Percentiles rank a stretch among this genome's conserved stretches.
Evolutionary conservation across 1,284 basidiomycete species (phyloP).

Genomic region (Kalmanozyma brasiliensis): DNA sequence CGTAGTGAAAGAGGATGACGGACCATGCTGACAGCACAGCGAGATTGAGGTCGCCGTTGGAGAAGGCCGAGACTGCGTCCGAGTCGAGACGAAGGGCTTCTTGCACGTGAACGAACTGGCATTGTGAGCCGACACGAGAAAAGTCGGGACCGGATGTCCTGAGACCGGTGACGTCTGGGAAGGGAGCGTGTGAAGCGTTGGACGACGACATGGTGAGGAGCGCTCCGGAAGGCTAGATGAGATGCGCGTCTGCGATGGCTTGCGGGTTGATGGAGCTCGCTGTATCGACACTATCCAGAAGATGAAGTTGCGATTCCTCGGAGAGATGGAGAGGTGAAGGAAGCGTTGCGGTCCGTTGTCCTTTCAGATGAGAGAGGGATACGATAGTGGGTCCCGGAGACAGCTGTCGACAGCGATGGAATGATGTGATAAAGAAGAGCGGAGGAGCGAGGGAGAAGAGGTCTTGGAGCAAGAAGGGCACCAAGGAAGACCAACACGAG

Average conservation of each 20-base stretch:
- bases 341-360: too few relatives aligned
- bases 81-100: slow-evolving; percentile 13
- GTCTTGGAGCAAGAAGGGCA: not conserved
- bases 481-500: too few relatives aligned
- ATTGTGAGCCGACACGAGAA: slow-evolving; percentile 30
- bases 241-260: too few relatives aligned
- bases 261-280: too few relatives aligned
- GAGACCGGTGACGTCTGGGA: slow-evolving; percentile 63
- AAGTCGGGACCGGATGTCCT: slow-evolving; percentile 50
- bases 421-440: not conserved
- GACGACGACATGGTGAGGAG: slow-evolving; percentile 14
- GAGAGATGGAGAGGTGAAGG: too few relatives aligned
- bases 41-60: slow-evolving; percentile 22
- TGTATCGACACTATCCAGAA: too few relatives aligned
- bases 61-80: slow-evolving; percentile 5
- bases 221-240: too few relatives aligned
- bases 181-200: slow-evolving; percentile 48
- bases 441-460: not conserved
- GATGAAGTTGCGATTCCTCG: too few relatives aligned
- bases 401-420: not conserved
- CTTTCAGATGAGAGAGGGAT: too few relatives aligned
- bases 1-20: slow-evolving; percentile 42
- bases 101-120: slow-evolving; percentile 25
- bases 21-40: slow-evolving; percentile 43
- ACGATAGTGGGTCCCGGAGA: not conserved